phyloP scores from a whole-genome alignment of 495 filamentous ascomycete species.

The Aspergillus sparsus region DNA sequence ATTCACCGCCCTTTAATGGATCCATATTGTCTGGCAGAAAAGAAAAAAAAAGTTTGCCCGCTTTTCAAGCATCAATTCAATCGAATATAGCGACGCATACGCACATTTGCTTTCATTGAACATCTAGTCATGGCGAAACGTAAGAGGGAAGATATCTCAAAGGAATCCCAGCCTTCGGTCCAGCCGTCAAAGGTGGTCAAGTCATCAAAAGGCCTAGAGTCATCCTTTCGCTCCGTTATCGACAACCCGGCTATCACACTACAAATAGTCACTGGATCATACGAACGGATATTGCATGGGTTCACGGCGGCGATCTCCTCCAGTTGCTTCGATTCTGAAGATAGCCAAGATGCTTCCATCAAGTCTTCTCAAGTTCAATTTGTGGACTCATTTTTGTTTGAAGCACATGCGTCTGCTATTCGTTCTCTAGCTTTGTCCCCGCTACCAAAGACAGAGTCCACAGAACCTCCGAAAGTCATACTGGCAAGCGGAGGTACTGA shows the following conservation, averaged over 20 bases:
- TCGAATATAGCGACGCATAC: slow-evolving; percentile 16
- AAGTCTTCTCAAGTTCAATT: slow-evolving; percentile 59
- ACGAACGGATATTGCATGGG: slow-evolving; percentile 92
- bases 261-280: slow-evolving; percentile 91
- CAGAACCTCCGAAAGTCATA: slow-evolving; percentile 67
- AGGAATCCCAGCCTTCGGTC: slow-evolving; percentile 34
- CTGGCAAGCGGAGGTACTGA: slow-evolving; percentile 90
- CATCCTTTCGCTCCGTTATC: slow-evolving; percentile 20
- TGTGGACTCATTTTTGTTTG: slow-evolving; percentile 93
- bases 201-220: slow-evolving; percentile 29
- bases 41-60: slow-evolving; percentile 33
- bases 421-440: slow-evolving; percentile 88
- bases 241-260: slow-evolving; percentile 55
- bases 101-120: slow-evolving; percentile 12
- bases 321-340: slow-evolving; percentile 27
- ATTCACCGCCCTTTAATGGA: slow-evolving; percentile 6
- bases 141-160: slow-evolving; percentile 60
- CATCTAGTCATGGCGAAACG: slow-evolving; percentile 66
- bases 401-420: slow-evolving; percentile 87
- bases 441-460: slow-evolving; percentile 55
- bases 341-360: slow-evolving; percentile 24
- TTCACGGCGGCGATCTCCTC: slow-evolving; percentile 70
- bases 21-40: slow-evolving; percentile 27
- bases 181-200: slow-evolving; percentile 40
- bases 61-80: slow-evolving; percentile 22